These are phyloP conservation scores for Boeremia lycopersici DNA, from an alignment of 2,329 filamentous ascomycete species.

Conservation along the genomic window DNA sequence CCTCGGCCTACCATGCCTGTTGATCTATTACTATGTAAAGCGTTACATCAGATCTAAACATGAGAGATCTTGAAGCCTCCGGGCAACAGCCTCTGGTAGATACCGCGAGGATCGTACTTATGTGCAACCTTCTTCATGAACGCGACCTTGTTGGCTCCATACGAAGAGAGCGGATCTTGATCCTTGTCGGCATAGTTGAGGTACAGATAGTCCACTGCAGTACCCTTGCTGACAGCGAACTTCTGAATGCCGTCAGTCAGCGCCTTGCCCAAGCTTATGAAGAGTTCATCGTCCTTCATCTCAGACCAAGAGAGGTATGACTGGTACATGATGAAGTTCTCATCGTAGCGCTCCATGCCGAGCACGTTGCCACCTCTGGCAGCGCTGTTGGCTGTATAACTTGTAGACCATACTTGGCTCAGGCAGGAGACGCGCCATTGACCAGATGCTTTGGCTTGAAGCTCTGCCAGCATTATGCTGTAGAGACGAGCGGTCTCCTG, in stretches of 20 bases:
- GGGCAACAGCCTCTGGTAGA: conserved; percentile 41
- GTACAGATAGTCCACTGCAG: conserved; percentile 23
- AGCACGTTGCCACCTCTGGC: conserved; percentile 49
- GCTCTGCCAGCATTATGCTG: conserved; percentile 19
- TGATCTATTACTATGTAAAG: not conserved
- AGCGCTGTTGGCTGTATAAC: conserved; percentile 18
- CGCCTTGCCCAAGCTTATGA: conserved; percentile 8
- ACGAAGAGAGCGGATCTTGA: conserved; percentile 16
- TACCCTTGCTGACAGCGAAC: not conserved
- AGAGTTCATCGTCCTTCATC: conserved; percentile 14
- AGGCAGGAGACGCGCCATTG: conserved; percentile 20
- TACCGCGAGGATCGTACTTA: conserved; percentile 40
- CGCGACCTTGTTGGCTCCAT: conserved; percentile 5
- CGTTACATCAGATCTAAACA: not conserved
- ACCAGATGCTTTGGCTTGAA: conserved; percentile 39
- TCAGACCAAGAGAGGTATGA: conserved; percentile 21
- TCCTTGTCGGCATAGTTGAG: conserved; percentile 34
- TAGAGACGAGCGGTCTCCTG: conserved; percentile 36
- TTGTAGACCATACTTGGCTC: conserved; percentile 15
- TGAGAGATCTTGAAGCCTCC: conserved; percentile 40
- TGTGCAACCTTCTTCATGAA: conserved; percentile 12
- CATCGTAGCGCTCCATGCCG: conserved; percentile 30
- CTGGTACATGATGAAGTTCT: conserved; percentile 24
- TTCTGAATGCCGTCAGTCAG: conserved; percentile 17
- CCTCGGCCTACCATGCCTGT: no score